A percentile compares a stretch with the other conserved stretches of the same genome.
Evolutionary conservation across 805 yeast genomes (phyloP).

Genomic region (Nakazawaea ernobii): DNA sequence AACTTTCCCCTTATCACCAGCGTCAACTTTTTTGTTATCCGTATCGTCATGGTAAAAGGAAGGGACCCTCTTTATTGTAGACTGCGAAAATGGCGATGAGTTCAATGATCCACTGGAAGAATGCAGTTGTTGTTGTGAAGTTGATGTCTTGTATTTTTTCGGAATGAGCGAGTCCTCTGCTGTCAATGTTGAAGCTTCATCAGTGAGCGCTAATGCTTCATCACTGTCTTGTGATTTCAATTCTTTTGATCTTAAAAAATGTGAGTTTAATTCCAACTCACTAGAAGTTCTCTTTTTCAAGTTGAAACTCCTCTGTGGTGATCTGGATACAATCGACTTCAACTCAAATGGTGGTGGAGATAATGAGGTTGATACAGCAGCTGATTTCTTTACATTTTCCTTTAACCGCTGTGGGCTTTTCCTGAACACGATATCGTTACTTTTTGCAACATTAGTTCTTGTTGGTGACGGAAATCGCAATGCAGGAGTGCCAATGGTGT

Average conservation of each 20-base stretch:
- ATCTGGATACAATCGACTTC: background rate
- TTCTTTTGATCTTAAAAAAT: too few species aligned
- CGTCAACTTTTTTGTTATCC: background rate
- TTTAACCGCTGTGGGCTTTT: constrained; percentile 3
- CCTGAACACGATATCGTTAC: background rate
- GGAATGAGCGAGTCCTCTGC: too few species aligned
- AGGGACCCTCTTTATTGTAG: background rate
- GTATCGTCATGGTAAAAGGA: background rate
- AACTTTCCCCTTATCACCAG: background rate
- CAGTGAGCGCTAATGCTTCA: too few species aligned
- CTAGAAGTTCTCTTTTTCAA: background rate
- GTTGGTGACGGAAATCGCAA: background rate
- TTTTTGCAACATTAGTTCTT: background rate
- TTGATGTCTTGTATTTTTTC: too few species aligned
- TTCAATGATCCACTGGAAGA: too few species aligned
- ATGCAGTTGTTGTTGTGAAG: too few species aligned
- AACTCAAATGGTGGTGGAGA: background rate
- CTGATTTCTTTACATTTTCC: background rate
- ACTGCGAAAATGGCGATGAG: background rate
- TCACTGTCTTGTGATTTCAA: too few species aligned
- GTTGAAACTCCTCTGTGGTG: background rate
- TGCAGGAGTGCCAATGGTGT: background rate
- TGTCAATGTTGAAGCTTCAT: too few species aligned
- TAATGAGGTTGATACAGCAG: background rate
- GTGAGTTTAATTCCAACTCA: background rate